phyloP scores from a whole-genome alignment of 805 yeast genomes.

The Cyberlindnera mississippiensis region DNA sequence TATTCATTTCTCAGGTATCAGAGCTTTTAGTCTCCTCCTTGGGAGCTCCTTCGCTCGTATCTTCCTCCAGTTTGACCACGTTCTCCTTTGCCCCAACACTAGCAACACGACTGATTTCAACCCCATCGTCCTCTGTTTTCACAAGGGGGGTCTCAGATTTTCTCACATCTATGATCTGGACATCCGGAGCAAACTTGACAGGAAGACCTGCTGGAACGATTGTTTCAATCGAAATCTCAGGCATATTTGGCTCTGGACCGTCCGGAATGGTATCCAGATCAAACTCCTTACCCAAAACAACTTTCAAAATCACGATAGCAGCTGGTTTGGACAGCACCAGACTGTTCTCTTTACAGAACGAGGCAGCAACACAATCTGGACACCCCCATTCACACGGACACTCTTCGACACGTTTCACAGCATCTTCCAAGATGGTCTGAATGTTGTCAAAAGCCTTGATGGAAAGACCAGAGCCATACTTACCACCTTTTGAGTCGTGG shows the following conservation, averaged over 20 bases:
- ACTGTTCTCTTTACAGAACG: conserved; percentile 76
- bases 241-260: conserved; percentile 79
- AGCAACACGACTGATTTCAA: too few relatives aligned
- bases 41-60: too few relatives aligned
- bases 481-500: conserved; percentile 80
- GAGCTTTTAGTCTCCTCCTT: too few relatives aligned
- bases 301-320: conserved; percentile 62
- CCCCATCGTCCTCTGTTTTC: conserved; percentile 16
- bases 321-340: conserved; percentile 87
- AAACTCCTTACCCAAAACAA: conserved; percentile 52
- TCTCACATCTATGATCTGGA: conserved; percentile 47
- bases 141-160: conserved; percentile 18
- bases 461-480: conserved; percentile 73
- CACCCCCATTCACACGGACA: conserved; percentile 70
- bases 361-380: conserved; percentile 82
- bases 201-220: conserved; percentile 49
- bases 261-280: conserved; percentile 46
- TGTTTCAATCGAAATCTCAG: conserved; percentile 64
- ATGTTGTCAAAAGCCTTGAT: conserved; percentile 76
- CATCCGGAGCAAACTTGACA: conserved; percentile 60
- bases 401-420: conserved; percentile 51
- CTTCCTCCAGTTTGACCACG: too few relatives aligned
- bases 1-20: too few relatives aligned
- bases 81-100: too few relatives aligned
- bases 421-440: conserved; percentile 57